Base-by-base conservation (phyloP, 257 asterid species). In the Haberlea rhodopensis region DNA sequence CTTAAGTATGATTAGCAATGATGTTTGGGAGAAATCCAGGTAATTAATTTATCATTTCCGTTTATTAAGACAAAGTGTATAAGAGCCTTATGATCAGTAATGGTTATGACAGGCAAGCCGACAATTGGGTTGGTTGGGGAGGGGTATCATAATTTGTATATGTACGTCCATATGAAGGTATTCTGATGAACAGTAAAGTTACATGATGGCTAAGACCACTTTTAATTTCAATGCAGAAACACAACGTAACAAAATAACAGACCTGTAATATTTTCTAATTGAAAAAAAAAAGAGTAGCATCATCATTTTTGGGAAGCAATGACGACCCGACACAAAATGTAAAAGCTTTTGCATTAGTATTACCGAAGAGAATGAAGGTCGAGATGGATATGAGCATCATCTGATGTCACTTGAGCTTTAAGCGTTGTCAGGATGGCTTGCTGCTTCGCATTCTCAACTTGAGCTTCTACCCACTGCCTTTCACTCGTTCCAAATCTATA, bases 391-490 rank as follows among this genome's bases (percentile, higher is more conserved):
- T 92, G 99, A 82, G 99, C 97, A 79, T 92, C 99, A 75, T 89
- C 97, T 66, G 97, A 85, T 72, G 95, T 84, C 74, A 92, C 95
- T 86, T 92, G 99, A 74, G 91, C 77, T 81, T 89, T 92, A 65
- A 92, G 91, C 9, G 99, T 74, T 82, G 79, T 75, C 73, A 92
- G 91, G 71, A 85, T 80, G 57, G 97, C 94, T 67, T 89, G 97
- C 75, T 94, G 97, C 81, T 89, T 94, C 67, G 99, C 88, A 81
- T 94, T 87, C 81, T 90, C 99, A 69, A 94, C 99, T 79, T 94
- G 97, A 77, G 97, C 96, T 83, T 90, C 97, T 68, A 94, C 92
- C 99, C 99, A 94, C 70, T 94, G 97, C 75, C 91, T 84, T 85
- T 94, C 95, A 56, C 99, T 94, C 54, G 89, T 85, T 71, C 95